A percentile compares a stretch with the other conserved stretches of the same genome.
Evolutionary conservation across 768 basidiomycete species (phyloP).

Genomic region (Phaffia australis): DNA sequence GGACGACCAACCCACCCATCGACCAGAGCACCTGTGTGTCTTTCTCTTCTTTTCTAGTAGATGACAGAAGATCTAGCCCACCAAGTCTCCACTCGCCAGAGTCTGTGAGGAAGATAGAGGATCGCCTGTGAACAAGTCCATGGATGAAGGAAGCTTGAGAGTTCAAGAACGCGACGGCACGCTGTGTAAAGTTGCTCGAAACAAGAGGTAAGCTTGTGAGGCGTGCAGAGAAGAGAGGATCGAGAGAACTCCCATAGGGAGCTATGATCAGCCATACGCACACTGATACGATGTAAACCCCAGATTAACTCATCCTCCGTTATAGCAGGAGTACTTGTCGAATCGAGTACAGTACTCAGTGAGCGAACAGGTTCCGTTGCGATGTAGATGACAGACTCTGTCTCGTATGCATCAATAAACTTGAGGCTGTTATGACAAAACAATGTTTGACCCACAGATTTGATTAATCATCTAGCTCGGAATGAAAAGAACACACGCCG

Average conservation of each 20-base stretch:
- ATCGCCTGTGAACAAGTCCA: constrained; percentile 55
- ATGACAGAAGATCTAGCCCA: constrained; percentile 84
- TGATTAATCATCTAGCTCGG: background rate
- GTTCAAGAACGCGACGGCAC: constrained; percentile 82
- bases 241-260: background rate
- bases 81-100: constrained; percentile 96
- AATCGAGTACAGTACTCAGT: constrained; percentile 51
- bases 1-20: constrained; percentile 52
- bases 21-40: constrained; percentile 56
- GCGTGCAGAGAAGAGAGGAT: background rate
- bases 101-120: constrained; percentile 76
- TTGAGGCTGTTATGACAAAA: constrained; percentile 47
- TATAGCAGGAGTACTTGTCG: constrained; percentile 43
- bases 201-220: background rate
- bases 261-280: constrained; percentile 40
- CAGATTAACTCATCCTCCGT: constrained; percentile 83
- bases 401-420: constrained; percentile 86
- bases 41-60: constrained; percentile 50
- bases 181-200: constrained; percentile 41
- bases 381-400: constrained; percentile 74
- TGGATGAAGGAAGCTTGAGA: constrained; percentile 71
- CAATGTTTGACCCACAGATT: background rate
- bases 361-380: constrained; percentile 90
- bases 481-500: background rate
- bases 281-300: constrained; percentile 83